Base-by-base conservation (phyloP, 2,329 filamentous ascomycete genomes). In the Botryotinia narcissicola region DNA sequence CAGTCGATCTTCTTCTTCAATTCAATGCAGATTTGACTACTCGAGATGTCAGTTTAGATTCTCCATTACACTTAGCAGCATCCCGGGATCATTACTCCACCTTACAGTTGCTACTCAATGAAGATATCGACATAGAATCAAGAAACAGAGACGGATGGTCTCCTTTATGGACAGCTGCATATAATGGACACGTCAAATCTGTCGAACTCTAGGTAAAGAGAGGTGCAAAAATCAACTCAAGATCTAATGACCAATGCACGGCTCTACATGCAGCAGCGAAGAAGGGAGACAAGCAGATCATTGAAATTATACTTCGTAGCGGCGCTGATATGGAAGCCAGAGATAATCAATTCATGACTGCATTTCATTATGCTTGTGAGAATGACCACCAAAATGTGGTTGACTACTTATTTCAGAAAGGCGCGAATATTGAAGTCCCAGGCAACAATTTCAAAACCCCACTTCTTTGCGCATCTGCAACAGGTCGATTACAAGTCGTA, bases 251-350 rank as follows among this genome's bases (percentile, higher is more conserved):
- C 40, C 72, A 73, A 42, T 64, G 73, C 48, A 75, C 74, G 1
- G 54, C 74, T 32, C 16, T 74, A 22, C 74, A 75, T 32, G 32
- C 60, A 20, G 73, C 70, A 68, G 60, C 73, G 8, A 73, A 71
- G n/a, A 22, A 46, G 29, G 73, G 73, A 67, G 44, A 75, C 25
- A 67, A 22, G 51, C 51, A 66, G n/a, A 72, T 74, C 6, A 61
- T 42, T 12, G 74, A 74, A 20, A 35, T 74, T 16, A 48, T 75
- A 22, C 37, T 74, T 35, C 66, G 67, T 16, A 40, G 57, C 12
- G 72, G 72, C n/a, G 51, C 67, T 8, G 62, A 73, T 29, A 51
- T 75, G 7, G 71, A 75, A 25, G 66, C 61, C 4, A 70, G 68
- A 71, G 72, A 71, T 46, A 51, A 46, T 14, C 61, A 67, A 25